Evolutionary conservation across 1,284 basidiomycete genomes (phyloP).

Genomic region (Tilletia indica): DNA sequence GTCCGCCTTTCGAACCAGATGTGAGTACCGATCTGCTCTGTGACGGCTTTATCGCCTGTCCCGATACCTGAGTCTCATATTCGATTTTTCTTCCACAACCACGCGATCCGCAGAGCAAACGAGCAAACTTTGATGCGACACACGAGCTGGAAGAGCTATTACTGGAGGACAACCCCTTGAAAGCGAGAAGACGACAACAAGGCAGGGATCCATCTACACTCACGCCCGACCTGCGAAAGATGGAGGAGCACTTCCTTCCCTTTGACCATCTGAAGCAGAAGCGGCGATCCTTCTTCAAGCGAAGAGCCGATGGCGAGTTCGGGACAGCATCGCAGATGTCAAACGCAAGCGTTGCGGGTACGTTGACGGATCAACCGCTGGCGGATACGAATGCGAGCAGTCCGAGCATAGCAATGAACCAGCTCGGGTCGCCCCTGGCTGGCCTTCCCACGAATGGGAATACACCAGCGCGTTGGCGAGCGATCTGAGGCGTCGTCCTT

Average conservation of each 20-base stretch:
- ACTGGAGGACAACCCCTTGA: slow-evolving; percentile 93
- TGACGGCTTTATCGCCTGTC: neutral
- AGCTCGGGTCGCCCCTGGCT: neutral
- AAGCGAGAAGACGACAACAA: slow-evolving; percentile 85
- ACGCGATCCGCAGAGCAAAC: slow-evolving; percentile 69
- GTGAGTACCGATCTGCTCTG: slow-evolving; percentile 60
- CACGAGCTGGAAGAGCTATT: slow-evolving; percentile 94
- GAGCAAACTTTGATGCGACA: slow-evolving; percentile 98
- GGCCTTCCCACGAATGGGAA: too few relatives aligned
- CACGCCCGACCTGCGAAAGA: slow-evolving; percentile 86
- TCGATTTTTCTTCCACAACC: neutral
- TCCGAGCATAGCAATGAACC: slow-evolving; percentile 4
- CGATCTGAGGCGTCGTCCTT: too few relatives aligned
- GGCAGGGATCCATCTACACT: slow-evolving; percentile 81
- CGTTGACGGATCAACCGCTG: slow-evolving; percentile 44
- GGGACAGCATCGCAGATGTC: slow-evolving; percentile 35
- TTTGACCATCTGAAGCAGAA: slow-evolving; percentile 51
- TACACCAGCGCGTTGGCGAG: too few relatives aligned
- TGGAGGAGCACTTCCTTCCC: slow-evolving; percentile 77
- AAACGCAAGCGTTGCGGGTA: slow-evolving; percentile 27
- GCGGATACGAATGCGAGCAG: slow-evolving; percentile 30
- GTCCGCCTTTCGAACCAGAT: slow-evolving; percentile 87
- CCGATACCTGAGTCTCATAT: neutral
- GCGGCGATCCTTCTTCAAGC: slow-evolving; percentile 41
- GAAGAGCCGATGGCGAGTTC: slow-evolving; percentile 20